A percentile compares a stretch with the other conserved stretches of the same genome.
These are phyloP conservation scores for Aurantiochytrium sp. DNA, from an alignment of 108 stramenopile species.

Conservation along the genomic window DNA sequence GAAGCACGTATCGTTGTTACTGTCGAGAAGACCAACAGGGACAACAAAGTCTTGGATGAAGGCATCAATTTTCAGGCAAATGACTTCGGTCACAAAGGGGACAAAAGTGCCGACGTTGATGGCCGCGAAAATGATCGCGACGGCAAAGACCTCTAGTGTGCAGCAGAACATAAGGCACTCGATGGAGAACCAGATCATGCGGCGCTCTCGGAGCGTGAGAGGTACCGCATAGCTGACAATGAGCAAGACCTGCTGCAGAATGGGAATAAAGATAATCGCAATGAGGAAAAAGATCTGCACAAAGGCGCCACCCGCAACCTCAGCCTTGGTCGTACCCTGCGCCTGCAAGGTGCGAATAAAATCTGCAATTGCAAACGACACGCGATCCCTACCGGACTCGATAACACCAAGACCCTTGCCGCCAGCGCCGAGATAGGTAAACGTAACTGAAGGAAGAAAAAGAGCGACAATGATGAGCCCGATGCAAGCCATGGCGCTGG, in stretches of 20 bases:
- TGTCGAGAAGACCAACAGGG: background rate
- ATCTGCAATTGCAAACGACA: background rate
- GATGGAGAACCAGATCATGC: background rate
- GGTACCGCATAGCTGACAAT: background rate
- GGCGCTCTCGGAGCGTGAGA: background rate
- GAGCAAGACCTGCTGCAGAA: background rate
- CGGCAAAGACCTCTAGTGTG: background rate
- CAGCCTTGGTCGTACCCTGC: background rate
- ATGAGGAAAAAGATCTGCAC: background rate
- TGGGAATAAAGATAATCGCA: background rate
- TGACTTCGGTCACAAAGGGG: background rate
- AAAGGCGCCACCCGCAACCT: background rate
- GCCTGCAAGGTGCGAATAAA: background rate
- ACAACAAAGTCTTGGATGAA: background rate
- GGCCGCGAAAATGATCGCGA: background rate
- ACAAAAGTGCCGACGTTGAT: background rate
- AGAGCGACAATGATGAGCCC: background rate
- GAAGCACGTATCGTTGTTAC: background rate
- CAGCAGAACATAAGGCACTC: background rate
- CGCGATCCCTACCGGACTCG: background rate
- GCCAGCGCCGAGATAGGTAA: background rate
- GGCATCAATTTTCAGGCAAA: background rate
- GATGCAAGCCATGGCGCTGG: background rate
- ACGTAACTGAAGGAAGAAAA: background rate
- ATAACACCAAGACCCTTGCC: background rate